Percentiles rank a stretch among this genome's conserved stretches.
Conservation (phyloP, 768 basidiomycete genomes). For the Auriscalpium vulgare region DNA sequence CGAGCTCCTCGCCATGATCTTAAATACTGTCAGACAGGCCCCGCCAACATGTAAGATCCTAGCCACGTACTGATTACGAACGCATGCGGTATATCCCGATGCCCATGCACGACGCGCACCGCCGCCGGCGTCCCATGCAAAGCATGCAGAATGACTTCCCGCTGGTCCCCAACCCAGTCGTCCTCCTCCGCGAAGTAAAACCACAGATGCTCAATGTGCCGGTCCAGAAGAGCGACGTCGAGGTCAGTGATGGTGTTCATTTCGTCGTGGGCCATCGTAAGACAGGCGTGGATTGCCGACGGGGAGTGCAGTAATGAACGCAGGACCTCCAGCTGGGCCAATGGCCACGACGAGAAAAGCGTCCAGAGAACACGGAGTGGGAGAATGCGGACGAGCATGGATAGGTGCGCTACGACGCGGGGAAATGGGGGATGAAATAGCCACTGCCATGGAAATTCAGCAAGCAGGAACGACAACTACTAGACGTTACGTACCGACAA, state of each 20-base stretch:
- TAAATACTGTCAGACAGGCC: not conserved
- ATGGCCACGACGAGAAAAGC: conserved; percentile 46
- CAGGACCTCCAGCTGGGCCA: conserved; percentile 36
- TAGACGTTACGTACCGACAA: conserved; percentile 41
- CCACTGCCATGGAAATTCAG: conserved; percentile 25
- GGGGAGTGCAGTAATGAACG: conserved; percentile 44
- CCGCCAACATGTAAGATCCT: too few species aligned
- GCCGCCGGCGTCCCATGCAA: conserved; percentile 31
- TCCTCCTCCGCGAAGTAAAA: conserved; percentile 58
- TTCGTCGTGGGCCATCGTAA: conserved; percentile 62
- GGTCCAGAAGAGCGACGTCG: conserved; percentile 36
- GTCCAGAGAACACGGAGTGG: conserved; percentile 34
- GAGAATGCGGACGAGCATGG: conserved; percentile 31
- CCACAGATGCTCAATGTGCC: conserved; percentile 32
- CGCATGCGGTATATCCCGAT: conserved; percentile 51
- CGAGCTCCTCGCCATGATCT: conserved; percentile 1
- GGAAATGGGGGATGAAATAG: conserved; percentile 41
- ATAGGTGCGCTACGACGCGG: conserved; percentile 35
- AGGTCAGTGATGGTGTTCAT: conserved; percentile 52
- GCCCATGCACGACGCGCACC: conserved; percentile 35
- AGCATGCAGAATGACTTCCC: conserved; percentile 25
- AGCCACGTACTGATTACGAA: conserved; percentile 60
- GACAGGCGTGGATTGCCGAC: conserved; percentile 38
- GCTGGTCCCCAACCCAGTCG: conserved; percentile 62
- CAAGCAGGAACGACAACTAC: too few species aligned